Evolutionary conservation across 2,329 filamentous ascomycete species (phyloP).

Genomic region (Thelonectria blattea): DNA sequence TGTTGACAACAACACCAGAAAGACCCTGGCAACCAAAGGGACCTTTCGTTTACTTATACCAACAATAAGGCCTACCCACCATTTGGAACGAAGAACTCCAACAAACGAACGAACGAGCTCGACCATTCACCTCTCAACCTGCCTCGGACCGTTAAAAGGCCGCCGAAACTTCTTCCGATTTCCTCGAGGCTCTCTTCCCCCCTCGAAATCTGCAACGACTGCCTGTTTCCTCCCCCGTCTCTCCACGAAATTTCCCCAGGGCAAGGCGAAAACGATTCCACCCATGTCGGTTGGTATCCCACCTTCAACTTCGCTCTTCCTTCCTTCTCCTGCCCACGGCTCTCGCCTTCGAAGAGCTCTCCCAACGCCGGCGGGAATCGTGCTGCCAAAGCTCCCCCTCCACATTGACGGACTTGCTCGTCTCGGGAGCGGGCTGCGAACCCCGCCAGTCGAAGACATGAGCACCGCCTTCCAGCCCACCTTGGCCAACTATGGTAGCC

Average conservation of each 20-base stretch:
- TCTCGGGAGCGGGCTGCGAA: constrained; percentile 51
- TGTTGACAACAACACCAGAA: constrained; percentile 24
- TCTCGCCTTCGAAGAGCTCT: constrained; percentile 28
- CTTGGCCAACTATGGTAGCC: constrained; percentile 54
- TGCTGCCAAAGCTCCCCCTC: constrained; percentile 34
- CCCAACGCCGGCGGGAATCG: constrained; percentile 24
- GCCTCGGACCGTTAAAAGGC: not conserved
- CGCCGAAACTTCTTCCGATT: not conserved
- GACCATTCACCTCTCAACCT: not conserved
- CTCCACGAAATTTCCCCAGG: not conserved
- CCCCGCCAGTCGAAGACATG: constrained; percentile 60
- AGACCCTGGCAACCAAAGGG: constrained; percentile 1
- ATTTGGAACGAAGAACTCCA: constrained; percentile 18
- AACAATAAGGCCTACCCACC: constrained; percentile 12
- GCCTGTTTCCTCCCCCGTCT: not conserved
- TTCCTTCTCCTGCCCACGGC: constrained; percentile 32
- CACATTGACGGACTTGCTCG: constrained; percentile 27
- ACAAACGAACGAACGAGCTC: not conserved
- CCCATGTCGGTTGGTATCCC: constrained; percentile 41
- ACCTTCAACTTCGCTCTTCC: constrained; percentile 30
- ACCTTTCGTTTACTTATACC: constrained; percentile 1
- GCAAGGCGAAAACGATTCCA: constrained; percentile 1
- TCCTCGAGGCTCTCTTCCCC: too few species aligned
- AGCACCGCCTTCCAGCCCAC: constrained; percentile 58
- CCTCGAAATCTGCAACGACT: constrained; percentile 1